Evolutionary conservation across 306 rosid species (phyloP), one percentile per base, ranked within the genome.

Genomic region (Vigna trinervia): DNA sequence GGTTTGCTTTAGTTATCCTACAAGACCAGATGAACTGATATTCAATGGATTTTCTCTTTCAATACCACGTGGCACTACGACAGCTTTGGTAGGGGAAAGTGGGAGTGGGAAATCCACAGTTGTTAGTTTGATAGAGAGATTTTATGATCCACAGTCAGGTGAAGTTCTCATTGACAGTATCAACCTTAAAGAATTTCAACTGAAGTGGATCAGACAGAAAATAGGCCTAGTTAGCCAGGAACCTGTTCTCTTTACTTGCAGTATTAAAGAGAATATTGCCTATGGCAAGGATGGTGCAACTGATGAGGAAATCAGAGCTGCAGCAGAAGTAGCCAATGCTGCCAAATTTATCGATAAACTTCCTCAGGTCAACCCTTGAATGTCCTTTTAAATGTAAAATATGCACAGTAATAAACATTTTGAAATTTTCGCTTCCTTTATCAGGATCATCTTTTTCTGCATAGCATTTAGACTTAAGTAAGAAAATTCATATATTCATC

Each of bases 31-130:
- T 41, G 92, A 87, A 73, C 67, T 70, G 69, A 78, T 85, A 47
- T 85, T 85, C 78, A 75, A 64, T 63, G 77, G 85, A 34, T 87
- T 89, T 83, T 87, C 87, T 23, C 85, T 87, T n/a, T 46, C 80
- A 22, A 80, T 87, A 67, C 86, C 87, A 6, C 82, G 90, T 19
- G 94, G 94, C 12, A 66, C 81, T 57, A 87, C 87, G 20, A 84
- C 88, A 59, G 96, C 97, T 74, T 84, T 93, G 85, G 96, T 93
- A 46, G 97, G 97, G 47, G 86, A 93, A 65, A 93, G 97, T 58
- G 97, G 96, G 36, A 90, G 97, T 80, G 97, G 97, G 5, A 93
- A 93, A 65, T 90, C 97, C 12, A 90, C 97, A 1, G 91, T 93
- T 12, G 82, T 90, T 70, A 89, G 93, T 83, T 82, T 93, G 89